Evolutionary conservation across 805 yeast species (phyloP).

Genomic region (Pichia deserticola): DNA sequence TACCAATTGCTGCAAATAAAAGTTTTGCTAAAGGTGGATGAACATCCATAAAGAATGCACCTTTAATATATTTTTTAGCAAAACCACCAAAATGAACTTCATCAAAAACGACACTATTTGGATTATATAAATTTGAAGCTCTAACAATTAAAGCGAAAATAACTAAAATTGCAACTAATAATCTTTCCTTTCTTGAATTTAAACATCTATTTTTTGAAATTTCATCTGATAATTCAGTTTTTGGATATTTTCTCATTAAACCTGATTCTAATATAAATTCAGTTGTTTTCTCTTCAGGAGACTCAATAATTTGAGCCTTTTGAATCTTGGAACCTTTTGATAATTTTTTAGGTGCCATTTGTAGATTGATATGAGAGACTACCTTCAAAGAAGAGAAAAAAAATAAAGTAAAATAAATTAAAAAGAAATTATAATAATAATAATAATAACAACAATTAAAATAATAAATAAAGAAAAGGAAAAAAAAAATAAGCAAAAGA

Average conservation of each 20-base stretch:
- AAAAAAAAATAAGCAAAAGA: no score
- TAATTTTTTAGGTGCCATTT: slow-evolving; percentile 20
- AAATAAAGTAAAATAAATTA: background rate
- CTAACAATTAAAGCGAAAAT: slow-evolving; percentile 51
- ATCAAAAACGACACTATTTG: slow-evolving; percentile 89
- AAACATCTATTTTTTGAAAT: slow-evolving; percentile 35
- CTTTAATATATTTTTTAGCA: slow-evolving; percentile 77
- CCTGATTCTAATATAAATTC: slow-evolving; percentile 47
- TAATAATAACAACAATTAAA: background rate
- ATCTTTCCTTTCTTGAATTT: slow-evolving; percentile 32
- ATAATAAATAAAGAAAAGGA: no score
- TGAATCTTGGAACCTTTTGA: slow-evolving; percentile 3
- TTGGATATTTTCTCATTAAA: slow-evolving; percentile 43
- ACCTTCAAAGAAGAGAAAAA: background rate
- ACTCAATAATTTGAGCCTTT: background rate
- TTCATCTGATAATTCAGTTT: slow-evolving; percentile 41
- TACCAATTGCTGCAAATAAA: slow-evolving; percentile 65
- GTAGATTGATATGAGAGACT: background rate
- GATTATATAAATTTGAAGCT: slow-evolving; percentile 51
- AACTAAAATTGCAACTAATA: slow-evolving; percentile 34
- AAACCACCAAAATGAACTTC: slow-evolving; percentile 99
- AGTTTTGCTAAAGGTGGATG: slow-evolving; percentile 85
- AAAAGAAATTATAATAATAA: background rate
- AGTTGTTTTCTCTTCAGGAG: slow-evolving; percentile 22
- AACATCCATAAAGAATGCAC: slow-evolving; percentile 74